Evolutionary conservation across 108 stramenopile genomes (phyloP), one percentile per base, ranked within the genome.

Genomic region (Nitzschia sp.): DNA sequence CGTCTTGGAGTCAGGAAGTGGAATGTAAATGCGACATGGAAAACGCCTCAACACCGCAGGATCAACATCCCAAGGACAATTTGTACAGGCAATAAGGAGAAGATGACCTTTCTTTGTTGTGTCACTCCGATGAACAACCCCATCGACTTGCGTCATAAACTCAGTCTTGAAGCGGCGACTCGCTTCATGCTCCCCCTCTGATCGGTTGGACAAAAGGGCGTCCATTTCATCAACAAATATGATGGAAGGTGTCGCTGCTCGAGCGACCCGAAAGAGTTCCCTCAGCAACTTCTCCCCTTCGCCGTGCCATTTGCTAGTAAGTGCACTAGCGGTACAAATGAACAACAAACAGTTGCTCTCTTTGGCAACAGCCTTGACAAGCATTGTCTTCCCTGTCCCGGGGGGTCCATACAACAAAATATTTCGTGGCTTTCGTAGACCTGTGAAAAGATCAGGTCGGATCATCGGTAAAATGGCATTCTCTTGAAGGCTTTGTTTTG

Each of bases 171-270:
- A 92, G 24, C 96, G 72, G 22, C 97, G 84, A 51, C 84, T 86
- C 2, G 95, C 95, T 67, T 98, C 96, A 70, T 97, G 97, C 62
- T 98, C 96, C 26, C 74, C 71, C 3, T 76, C 78, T 6, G 60
- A 61, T 21, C 90, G 79, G 52, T 62, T 72, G n/a, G 77, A 79
- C 25, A 91, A 71, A 10, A 98, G 72, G 6, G 93, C 84, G 70
- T 98, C 97, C 55, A 98, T 82, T 77, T 98, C 97, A 73, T 98
- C 97, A 48, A 98, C 72, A 77, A 98, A 98, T 20, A 97, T 72
- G 8, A 86, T 77, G n/a, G 90, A 82, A 10, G 96, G 96, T 8
- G 86, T 80, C 9, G 67, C 76, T 24, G 72, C 68, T 24, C 83
- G 62, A 24, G 96, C 96, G 38, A 83, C 70, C 26, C 70, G 59